A percentile compares a stretch with the other conserved stretches of the same genome.
Evolutionary conservation across 2,329 filamentous ascomycete genomes (phyloP).

Genomic region (Penicillium brevicompactum): DNA sequence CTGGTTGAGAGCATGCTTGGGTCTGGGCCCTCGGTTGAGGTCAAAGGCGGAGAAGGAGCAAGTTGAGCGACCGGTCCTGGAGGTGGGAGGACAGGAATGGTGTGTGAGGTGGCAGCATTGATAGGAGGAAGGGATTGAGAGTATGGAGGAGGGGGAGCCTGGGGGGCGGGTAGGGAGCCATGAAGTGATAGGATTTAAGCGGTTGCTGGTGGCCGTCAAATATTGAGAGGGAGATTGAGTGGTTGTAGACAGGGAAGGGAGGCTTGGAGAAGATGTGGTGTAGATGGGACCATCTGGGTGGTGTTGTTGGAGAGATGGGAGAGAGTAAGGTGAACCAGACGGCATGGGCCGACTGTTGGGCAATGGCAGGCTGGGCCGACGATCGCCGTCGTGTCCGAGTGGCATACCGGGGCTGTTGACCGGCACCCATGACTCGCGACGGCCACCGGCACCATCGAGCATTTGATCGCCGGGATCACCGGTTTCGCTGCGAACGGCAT

Average conservation of each 20-base stretch:
- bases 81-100: constrained; percentile 38
- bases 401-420: constrained; percentile 41
- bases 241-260: constrained; percentile 32
- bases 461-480: constrained; percentile 34
- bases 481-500: constrained; percentile 43
- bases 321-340: constrained; percentile 37
- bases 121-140: constrained; percentile 43
- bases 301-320: constrained; percentile 39
- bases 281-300: constrained; percentile 34
- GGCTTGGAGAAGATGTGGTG: constrained; percentile 34
- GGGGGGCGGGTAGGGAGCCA: constrained; percentile 37
- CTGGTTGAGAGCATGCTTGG: constrained; percentile 34
- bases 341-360: constrained; percentile 37
- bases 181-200: constrained; percentile 44
- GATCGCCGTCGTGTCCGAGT: constrained; percentile 34
- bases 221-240: constrained; percentile 34
- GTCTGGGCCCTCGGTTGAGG: constrained; percentile 29
- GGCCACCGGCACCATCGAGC: constrained; percentile 33
- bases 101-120: constrained; percentile 34
- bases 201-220: constrained; percentile 30
- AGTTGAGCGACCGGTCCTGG: constrained; percentile 35
- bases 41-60: constrained; percentile 33
- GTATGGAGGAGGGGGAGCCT: constrained; percentile 36
- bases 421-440: constrained; percentile 46
- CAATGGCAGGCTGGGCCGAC: constrained; percentile 42